phyloP scores from a whole-genome alignment of 257 asterid genomes.

The Cordia subcordata region DNA sequence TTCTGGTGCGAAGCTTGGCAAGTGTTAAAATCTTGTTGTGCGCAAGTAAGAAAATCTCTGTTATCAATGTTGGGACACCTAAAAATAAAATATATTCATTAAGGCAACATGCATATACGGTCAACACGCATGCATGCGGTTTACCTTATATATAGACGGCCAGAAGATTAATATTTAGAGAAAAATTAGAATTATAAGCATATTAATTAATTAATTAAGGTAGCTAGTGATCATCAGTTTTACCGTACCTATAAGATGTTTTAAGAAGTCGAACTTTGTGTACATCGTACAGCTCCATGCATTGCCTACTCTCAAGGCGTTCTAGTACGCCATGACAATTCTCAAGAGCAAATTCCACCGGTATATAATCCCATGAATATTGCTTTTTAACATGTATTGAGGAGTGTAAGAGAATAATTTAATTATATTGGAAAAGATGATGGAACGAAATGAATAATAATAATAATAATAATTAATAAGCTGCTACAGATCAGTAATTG shows the following conservation, averaged over 20 bases:
- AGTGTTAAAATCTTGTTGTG: slow-evolving; percentile 26
- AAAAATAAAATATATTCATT: neutral
- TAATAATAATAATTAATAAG: no score
- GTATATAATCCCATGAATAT: neutral
- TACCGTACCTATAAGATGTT: slow-evolving; percentile 25
- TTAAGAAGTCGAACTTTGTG: slow-evolving; percentile 16
- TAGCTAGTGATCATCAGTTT: no score
- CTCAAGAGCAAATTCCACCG: slow-evolving; percentile 34
- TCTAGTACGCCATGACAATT: slow-evolving; percentile 27
- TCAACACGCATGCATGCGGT: no score
- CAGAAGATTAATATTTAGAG: no score
- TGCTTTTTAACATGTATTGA: no score
- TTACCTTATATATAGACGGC: no score
- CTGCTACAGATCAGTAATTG: no score
- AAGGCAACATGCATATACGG: no score
- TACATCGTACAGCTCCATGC: slow-evolving; percentile 25
- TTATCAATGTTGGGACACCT: slow-evolving; percentile 20
- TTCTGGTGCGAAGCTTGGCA: slow-evolving; percentile 36
- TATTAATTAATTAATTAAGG: neutral
- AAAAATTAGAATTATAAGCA: neutral
- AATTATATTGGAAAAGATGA: no score
- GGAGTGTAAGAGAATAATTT: no score
- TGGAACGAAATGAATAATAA: no score
- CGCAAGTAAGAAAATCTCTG: slow-evolving; percentile 21
- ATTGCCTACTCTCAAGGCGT: slow-evolving; percentile 17